phyloP scores from a whole-genome alignment of 352 stramenopile genomes.

The Globisporangium takayamanum region DNA sequence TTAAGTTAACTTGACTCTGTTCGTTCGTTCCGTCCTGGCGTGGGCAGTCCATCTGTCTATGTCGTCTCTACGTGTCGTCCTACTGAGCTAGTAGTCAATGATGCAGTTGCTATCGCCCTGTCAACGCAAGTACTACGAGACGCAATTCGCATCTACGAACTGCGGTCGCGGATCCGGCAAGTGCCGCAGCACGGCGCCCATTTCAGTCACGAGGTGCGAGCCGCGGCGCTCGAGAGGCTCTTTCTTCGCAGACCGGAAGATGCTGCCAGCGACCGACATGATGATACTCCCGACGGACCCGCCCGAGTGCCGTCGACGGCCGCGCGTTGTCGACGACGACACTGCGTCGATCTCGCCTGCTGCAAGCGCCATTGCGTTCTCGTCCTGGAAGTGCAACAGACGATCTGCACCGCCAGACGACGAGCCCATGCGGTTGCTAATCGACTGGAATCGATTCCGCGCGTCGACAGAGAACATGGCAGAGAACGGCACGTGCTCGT shows the following conservation, averaged over 20 bases:
- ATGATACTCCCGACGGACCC: conserved; percentile 54
- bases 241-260: conserved; percentile 39
- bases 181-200: conserved; percentile 18
- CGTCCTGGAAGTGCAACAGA: conserved; percentile 11
- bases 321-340: neutral
- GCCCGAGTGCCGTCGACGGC: conserved; percentile 32
- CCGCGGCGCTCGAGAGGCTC: conserved; percentile 27
- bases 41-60: neutral
- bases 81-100: neutral
- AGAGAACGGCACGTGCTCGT: conserved; percentile 55
- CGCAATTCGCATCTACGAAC: neutral
- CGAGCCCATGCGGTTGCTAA: conserved; percentile 30
- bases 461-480: conserved; percentile 62
- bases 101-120: neutral
- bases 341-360: conserved; percentile 6
- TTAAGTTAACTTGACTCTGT: conserved; percentile 12
- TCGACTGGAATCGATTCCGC: conserved; percentile 33
- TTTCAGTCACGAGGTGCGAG: conserved; percentile 39
- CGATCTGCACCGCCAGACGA: conserved; percentile 26
- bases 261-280: conserved; percentile 40
- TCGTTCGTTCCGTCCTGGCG: too few species aligned
- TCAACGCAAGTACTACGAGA: neutral
- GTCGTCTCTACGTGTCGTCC: neutral
- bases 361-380: conserved; percentile 4
- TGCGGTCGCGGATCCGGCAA: neutral